Conservation (phyloP, 371 early-diverging fungal species). For the Mortierella sp. region DNA sequence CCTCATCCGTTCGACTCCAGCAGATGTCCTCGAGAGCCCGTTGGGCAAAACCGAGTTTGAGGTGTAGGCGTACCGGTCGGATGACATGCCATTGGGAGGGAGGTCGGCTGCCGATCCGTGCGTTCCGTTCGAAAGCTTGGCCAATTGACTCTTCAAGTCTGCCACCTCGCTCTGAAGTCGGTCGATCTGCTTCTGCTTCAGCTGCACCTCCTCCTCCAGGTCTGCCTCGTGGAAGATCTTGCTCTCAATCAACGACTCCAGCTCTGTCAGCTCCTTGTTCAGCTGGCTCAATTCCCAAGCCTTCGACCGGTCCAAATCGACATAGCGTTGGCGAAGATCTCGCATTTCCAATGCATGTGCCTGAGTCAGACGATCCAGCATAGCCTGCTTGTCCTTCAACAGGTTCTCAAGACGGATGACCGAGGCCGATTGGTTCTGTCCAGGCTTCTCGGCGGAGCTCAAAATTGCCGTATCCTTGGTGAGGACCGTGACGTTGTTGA, state of each 20-base stretch:
- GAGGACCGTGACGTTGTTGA: constrained; percentile 23
- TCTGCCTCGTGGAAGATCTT: constrained; percentile 82
- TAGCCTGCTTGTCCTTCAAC: constrained; percentile 62
- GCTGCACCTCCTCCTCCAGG: constrained; percentile 71
- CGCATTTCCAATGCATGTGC: constrained; percentile 68
- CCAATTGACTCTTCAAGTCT: constrained; percentile 56
- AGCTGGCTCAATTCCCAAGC: constrained; percentile 65
- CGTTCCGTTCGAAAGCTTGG: constrained; percentile 32
- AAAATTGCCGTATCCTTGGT: constrained; percentile 26
- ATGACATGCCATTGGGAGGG: constrained; percentile 38
- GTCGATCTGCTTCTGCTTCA: constrained; percentile 62
- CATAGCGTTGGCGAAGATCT: constrained; percentile 63
- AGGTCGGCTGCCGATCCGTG: constrained; percentile 14
- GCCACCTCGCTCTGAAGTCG: constrained; percentile 64
- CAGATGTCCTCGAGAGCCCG: constrained; percentile 16
- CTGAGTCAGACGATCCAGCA: constrained; percentile 61
- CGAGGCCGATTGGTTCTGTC: constrained; percentile 38
- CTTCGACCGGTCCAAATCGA: constrained; percentile 67
- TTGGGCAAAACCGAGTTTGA: constrained; percentile 12
- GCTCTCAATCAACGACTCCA: constrained; percentile 79
- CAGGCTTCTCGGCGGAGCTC: constrained; percentile 33
- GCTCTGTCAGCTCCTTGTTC: constrained; percentile 74
- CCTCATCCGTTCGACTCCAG: neutral
- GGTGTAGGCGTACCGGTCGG: constrained; percentile 13
- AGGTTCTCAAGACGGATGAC: constrained; percentile 51